Evolutionary conservation across 768 basidiomycete species (phyloP).

Genomic region (Boletus rubropictus): DNA sequence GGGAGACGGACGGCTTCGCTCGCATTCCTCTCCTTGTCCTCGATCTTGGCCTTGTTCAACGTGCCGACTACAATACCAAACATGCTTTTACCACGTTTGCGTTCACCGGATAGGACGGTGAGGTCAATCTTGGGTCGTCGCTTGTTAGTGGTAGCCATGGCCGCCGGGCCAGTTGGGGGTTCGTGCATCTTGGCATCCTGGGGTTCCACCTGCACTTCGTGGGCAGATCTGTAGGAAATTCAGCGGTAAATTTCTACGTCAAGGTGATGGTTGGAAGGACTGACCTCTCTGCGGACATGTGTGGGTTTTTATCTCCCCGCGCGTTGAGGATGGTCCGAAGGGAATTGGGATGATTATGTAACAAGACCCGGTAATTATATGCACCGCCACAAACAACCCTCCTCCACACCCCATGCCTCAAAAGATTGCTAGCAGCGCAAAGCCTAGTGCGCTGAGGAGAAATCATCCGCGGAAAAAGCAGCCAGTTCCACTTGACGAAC

Average conservation of each 20-base stretch:
- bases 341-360: conserved; percentile 16
- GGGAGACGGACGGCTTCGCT: conserved; percentile 64
- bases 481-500: conserved; percentile 20
- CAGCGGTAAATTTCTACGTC: background rate
- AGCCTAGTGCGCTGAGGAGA: conserved; percentile 4
- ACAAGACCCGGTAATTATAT: conserved; percentile 19
- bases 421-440: conserved; percentile 9
- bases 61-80: conserved; percentile 80
- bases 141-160: conserved; percentile 41
- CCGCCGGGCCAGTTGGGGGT: conserved; percentile 41
- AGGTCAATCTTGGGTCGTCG: conserved; percentile 75
- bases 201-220: conserved; percentile 31
- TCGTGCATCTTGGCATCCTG: conserved; percentile 35
- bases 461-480: conserved; percentile 17
- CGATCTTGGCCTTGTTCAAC: conserved; percentile 80
- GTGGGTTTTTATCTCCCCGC: conserved; percentile 19
- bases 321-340: background rate
- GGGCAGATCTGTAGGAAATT: conserved; percentile 18
- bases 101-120: conserved; percentile 47
- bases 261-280: conserved; percentile 16
- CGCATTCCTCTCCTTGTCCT: conserved; percentile 79
- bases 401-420: conserved; percentile 16
- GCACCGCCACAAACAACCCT: conserved; percentile 10
- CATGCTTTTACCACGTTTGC: conserved; percentile 84
- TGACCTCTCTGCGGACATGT: conserved; percentile 57